Conservation (phyloP, 495 filamentous ascomycete species). For the Cenococcum geophilum region DNA sequence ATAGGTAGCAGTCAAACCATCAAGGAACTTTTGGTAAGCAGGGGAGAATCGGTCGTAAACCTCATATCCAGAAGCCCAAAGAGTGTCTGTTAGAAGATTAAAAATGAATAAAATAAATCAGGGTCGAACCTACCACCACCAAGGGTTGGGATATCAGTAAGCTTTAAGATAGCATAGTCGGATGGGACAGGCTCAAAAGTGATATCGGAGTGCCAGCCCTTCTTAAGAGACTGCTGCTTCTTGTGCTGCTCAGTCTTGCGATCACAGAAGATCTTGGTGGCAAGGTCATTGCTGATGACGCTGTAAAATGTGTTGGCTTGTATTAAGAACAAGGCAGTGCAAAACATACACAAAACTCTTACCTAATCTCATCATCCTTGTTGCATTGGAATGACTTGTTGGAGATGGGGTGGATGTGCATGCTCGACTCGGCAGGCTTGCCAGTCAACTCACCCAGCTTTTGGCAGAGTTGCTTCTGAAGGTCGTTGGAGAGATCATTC, state of each 20-base stretch:
- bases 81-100: no score
- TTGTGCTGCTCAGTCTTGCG: no score
- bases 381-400: no score
- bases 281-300: conserved; percentile 65
- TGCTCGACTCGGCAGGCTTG: conserved; percentile 16
- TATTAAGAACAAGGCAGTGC: no score
- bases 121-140: no score
- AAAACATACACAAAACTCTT: no score
- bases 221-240: no score
- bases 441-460: conserved; percentile 15
- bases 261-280: no score
- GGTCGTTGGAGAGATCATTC: conserved; percentile 14
- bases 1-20: conserved; percentile 60
- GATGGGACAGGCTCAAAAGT: conserved; percentile 60
- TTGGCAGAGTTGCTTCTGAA: conserved; percentile 18
- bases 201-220: conserved; percentile 71
- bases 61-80: conserved; percentile 75
- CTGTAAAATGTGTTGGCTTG: no score
- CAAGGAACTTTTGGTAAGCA: conserved; percentile 60
- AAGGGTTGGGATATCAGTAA: conserved; percentile 33
- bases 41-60: conserved; percentile 68
- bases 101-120: no score
- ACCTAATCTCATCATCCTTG: no score
- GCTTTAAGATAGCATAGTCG: conserved; percentile 49
- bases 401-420: conserved; percentile 65